These are phyloP conservation scores for Cyclanthera cordifolia DNA, from an alignment of 306 rosid genomes.

Conservation along the genomic window DNA sequence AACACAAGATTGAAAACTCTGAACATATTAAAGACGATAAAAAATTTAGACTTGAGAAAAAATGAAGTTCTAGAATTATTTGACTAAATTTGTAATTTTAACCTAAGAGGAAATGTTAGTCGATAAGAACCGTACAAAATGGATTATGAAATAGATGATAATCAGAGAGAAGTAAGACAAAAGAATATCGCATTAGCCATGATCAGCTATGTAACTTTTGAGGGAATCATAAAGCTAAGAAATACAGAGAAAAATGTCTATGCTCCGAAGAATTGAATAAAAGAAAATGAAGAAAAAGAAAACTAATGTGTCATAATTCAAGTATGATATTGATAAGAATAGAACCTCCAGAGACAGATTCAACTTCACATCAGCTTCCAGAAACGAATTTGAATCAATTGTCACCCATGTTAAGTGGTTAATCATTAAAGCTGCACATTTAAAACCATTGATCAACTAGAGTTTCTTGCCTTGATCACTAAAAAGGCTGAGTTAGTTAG, in stretches of 20 bases:
- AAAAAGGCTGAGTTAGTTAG: neutral
- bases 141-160: neutral
- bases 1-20: too few species aligned
- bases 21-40: too few species aligned
- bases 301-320: neutral
- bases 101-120: too few species aligned
- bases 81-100: too few species aligned
- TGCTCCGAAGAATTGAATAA: neutral
- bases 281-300: neutral
- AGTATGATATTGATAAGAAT: constrained; percentile 12
- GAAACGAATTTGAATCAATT: constrained; percentile 33
- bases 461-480: neutral
- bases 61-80: too few species aligned
- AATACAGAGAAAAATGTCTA: too few species aligned
- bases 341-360: constrained; percentile 71
- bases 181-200: too few species aligned
- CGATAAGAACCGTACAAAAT: too few species aligned
- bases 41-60: too few species aligned
- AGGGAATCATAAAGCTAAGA: too few species aligned
- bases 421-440: constrained; percentile 58
- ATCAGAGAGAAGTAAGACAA: neutral
- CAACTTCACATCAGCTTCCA: constrained; percentile 66
- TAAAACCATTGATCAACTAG: neutral
- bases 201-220: too few species aligned
- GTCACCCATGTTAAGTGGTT: constrained; percentile 72